Percentiles rank a stretch among this genome's conserved stretches.
Conservation (phyloP, 2,329 filamentous ascomycete genomes). For the Hymenoscyphus albidus region DNA sequence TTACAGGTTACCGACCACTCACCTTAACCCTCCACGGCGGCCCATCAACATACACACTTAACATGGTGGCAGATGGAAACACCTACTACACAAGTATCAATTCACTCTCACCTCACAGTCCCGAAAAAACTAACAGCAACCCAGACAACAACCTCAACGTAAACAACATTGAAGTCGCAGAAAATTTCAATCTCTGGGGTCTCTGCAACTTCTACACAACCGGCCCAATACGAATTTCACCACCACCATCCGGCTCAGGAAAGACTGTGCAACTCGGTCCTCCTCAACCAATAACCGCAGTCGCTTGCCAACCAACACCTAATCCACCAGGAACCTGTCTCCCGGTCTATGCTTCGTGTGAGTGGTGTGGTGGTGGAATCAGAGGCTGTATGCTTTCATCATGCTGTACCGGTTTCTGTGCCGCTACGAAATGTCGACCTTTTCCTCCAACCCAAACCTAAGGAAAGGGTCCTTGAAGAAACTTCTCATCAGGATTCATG, state of each 20-base stretch:
- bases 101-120: neutral
- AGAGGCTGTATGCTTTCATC: conserved; percentile 13
- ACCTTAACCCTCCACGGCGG: conserved; percentile 43
- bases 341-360: conserved; percentile 36
- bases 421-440: conserved; percentile 23
- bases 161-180: conserved; percentile 39
- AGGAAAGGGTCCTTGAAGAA: neutral
- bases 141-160: conserved; percentile 41
- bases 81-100: conserved; percentile 38
- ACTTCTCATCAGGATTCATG: too few relatives aligned
- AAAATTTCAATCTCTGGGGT: conserved; percentile 42
- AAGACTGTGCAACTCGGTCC: conserved; percentile 41
- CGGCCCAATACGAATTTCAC: conserved; percentile 4
- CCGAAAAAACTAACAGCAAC: neutral
- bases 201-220: conserved; percentile 44
- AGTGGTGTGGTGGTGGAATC: conserved; percentile 18
- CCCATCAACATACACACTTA: conserved; percentile 40
- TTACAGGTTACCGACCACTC: conserved; percentile 26
- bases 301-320: conserved; percentile 29
- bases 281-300: conserved; percentile 41
- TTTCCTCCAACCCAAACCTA: neutral
- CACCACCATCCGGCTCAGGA: neutral
- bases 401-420: conserved; percentile 29
- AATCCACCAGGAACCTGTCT: conserved; percentile 43
- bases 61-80: conserved; percentile 42